Evolutionary conservation across 2,329 filamentous ascomycete genomes (phyloP), one percentile per base, ranked within the genome.

Genomic region (Helicocarpus griseus): DNA sequence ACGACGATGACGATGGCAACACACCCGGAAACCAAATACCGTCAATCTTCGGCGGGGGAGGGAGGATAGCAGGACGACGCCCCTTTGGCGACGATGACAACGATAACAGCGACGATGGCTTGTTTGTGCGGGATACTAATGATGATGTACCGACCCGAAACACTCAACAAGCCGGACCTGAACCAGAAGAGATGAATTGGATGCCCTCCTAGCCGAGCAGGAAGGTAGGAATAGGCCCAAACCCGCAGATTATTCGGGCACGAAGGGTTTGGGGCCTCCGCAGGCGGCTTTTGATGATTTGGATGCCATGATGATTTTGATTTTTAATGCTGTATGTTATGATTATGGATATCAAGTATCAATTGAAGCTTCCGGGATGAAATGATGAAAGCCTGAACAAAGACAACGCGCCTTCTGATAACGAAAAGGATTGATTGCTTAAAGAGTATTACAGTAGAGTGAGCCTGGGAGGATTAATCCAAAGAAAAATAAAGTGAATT

Each of bases 81-180:
- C 61, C 70, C 24, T 58, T 65, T 49, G 64, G 63, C 46, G 56
- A 63, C 29, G 52, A n/a, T n/a, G n/a, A n/a, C n/a, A 53, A 38
- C 19, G 24, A 5, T n/a, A 26, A 35, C 21, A 38, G 24, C 26
- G 49, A 49, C 24, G 19, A 5, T 50, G 28, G 44, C 8, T 17
- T 40, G n/a, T 49, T 49, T 17, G 24, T 49, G 14, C 9, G 24
- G 24, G 24, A 33, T 28, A n/a, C 3, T n/a, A 28, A 9, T 13
- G 26, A 17, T 3, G 31, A 47, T 47, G 11, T 11, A 4, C 45
- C 13, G 26, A 8, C 13, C 17, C 19, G 21, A 8, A 22, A 36
- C 8, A 41, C 3, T 41, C 22, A 24, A 24, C 6, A 45, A 11
- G 38, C 8, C 14, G 28, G 44, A 35, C 19, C n/a, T 29, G 14